These are phyloP conservation scores for Xylariaceae sp. DNA, from an alignment of 2,329 filamentous ascomycete genomes.

Conservation along the genomic window DNA sequence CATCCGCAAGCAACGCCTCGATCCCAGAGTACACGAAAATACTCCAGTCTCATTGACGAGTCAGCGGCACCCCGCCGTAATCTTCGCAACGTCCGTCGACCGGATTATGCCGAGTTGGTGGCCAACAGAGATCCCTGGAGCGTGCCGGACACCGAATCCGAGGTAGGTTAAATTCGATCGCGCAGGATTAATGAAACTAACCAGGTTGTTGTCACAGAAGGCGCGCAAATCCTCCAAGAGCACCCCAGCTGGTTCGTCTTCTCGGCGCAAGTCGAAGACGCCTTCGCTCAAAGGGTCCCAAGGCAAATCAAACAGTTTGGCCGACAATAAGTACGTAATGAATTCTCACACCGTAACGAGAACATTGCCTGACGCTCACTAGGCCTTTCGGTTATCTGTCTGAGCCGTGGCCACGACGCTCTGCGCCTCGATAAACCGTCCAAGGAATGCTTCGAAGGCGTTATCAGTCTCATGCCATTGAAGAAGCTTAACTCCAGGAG, in stretches of 20 bases:
- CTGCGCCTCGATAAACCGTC: constrained; percentile 25
- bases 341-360: not conserved
- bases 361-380: constrained; percentile 9
- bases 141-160: constrained; percentile 19
- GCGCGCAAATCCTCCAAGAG: constrained; percentile 16
- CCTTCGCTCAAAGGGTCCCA: constrained; percentile 2
- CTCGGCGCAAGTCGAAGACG: constrained; percentile 18
- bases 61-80: constrained; percentile 23
- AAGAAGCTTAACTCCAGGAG: no score
- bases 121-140: constrained; percentile 27
- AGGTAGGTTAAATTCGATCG: constrained; percentile 14
- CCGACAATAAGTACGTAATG: constrained; percentile 23
- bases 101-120: constrained; percentile 29
- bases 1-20: constrained; percentile 12
- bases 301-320: constrained; percentile 15
- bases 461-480: no score
- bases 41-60: not conserved
- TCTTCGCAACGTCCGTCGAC: constrained; percentile 23
- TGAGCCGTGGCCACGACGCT: constrained; percentile 32
- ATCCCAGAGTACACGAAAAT: not conserved
- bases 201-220: constrained; percentile 9
- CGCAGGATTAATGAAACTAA: constrained; percentile 1
- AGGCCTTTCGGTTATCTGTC: constrained; percentile 32
- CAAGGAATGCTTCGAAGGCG: no score
- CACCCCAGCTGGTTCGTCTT: constrained; percentile 11